Base-by-base conservation (phyloP, 139 green algal genomes). In the Raphidocelis subcapitata region DNA sequence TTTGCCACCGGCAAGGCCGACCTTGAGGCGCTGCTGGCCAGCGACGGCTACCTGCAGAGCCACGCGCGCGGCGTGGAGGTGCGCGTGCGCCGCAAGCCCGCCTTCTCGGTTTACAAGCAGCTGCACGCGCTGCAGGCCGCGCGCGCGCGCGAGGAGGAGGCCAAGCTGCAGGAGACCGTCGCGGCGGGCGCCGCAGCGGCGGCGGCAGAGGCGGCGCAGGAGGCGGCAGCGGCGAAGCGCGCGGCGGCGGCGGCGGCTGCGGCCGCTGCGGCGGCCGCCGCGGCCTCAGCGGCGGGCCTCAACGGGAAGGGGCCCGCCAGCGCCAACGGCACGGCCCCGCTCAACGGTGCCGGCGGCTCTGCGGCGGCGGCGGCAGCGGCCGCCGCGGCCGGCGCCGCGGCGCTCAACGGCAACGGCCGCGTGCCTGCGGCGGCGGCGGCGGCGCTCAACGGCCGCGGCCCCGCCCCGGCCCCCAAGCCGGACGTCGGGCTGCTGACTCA, bases 41-140 rank as follows among this genome's bases (percentile, higher is more conserved):
- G 70, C 3, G 90, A 96, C 66, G 56, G 77, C 23, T 94, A 88
- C 56, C 72, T 97, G 62, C 36, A 69, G 37, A 26, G 67, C 3
- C 70, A 54, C 3, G 76, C 79, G 29, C 15, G 60, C 14, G 12
- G n/a, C 0, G 49, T 92, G 29, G 65, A 63, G 2, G 81, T 97
- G 57, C 51, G 79, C 36, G 67, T 76, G 0, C 67, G 64, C 26
- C 76, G 78, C 49, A 95, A 93, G 67, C 75, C 88, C 28, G 51
- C 88, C 0, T 97, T 92, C 75, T 83, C 62, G 61, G 71, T 85
- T 0, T 87, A 84, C 77, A 84, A 88, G 72, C 89, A 92, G 63
- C 61, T 93, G 72, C 33, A 74, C 31, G 76, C 81, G 23, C 32
- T 62, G 61, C 51, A 62, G 41, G 52, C 31, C 14, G 29, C 28